Conservation (phyloP, 495 filamentous ascomycete genomes). For the Lichina pygmaea region DNA sequence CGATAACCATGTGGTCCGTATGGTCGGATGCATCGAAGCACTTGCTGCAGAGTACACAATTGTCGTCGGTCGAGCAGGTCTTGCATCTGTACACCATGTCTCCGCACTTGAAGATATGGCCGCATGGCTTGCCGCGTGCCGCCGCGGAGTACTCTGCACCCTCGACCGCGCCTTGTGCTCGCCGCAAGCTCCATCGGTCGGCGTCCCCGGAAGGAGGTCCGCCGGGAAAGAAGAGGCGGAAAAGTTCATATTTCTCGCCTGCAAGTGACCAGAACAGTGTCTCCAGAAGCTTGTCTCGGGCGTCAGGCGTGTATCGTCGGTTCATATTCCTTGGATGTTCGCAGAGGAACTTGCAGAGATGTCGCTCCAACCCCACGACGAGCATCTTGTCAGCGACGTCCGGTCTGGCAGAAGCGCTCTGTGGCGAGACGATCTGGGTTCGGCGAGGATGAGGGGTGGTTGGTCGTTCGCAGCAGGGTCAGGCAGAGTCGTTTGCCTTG, state of each 20-base stretch:
- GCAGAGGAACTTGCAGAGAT: constrained; percentile 48
- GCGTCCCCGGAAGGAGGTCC: constrained; percentile 20
- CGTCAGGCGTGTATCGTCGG: constrained; percentile 44
- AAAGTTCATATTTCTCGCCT: constrained; percentile 37
- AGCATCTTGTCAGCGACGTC: constrained; percentile 9
- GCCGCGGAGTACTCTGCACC: constrained; percentile 86
- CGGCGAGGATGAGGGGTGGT: not conserved
- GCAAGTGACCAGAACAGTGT: constrained; percentile 71
- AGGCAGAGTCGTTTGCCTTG: not conserved
- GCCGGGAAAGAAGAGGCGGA: constrained; percentile 54
- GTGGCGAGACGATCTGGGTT: constrained; percentile 5
- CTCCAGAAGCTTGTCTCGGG: constrained; percentile 39
- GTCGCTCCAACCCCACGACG: constrained; percentile 49
- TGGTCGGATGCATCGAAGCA: constrained; percentile 94
- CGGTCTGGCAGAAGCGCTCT: constrained; percentile 13
- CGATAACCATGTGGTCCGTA: constrained; percentile 70
- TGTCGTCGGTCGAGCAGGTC: constrained; percentile 72
- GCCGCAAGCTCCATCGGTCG: constrained; percentile 39
- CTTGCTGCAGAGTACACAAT: constrained; percentile 61
- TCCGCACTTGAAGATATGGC: constrained; percentile 80
- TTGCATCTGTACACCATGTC: constrained; percentile 86
- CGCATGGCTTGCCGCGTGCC: constrained; percentile 82
- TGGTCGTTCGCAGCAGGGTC: not conserved
- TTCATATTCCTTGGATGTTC: constrained; percentile 37
- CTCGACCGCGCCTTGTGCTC: constrained; percentile 74